These are phyloP conservation scores for Eucalyptus tenuipes DNA, from an alignment of 345 rosid genomes.

Conservation along the genomic window DNA sequence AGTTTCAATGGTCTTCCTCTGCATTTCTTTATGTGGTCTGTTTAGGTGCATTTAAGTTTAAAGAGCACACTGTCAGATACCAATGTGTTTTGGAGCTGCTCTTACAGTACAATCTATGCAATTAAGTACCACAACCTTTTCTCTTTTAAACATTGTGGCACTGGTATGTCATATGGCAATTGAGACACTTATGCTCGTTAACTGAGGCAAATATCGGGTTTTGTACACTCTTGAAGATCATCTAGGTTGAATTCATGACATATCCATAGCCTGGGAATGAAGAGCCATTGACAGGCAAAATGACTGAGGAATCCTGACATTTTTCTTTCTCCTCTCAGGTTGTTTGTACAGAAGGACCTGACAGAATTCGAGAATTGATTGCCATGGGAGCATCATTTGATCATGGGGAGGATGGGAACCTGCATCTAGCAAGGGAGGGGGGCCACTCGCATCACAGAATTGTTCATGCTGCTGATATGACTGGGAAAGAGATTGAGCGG, in stretches of 20 bases:
- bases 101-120: neutral
- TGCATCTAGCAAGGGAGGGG: conserved; percentile 96
- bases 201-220: neutral
- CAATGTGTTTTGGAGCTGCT: neutral
- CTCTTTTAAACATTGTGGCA: neutral
- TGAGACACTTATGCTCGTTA: neutral
- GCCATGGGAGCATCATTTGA: conserved; percentile 96
- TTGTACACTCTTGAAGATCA: neutral
- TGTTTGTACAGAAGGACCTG: conserved; percentile 98
- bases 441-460: conserved; percentile 93
- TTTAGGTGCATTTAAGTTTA: neutral
- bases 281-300: neutral
- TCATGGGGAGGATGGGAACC: conserved; percentile 89
- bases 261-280: neutral
- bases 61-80: neutral
- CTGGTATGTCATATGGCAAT: neutral
- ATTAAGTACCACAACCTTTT: neutral
- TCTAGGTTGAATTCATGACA: neutral
- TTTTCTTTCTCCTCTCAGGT: conserved; percentile 28
- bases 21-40: neutral
- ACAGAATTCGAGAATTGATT: conserved; percentile 78
- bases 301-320: neutral
- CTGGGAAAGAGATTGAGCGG: conserved; percentile 95
- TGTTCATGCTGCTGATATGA: conserved; percentile 98
- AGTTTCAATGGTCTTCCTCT: neutral